These are phyloP conservation scores for Ceratobasidium sp. DNA, from an alignment of 1,284 basidiomycete species.

Conservation along the genomic window DNA sequence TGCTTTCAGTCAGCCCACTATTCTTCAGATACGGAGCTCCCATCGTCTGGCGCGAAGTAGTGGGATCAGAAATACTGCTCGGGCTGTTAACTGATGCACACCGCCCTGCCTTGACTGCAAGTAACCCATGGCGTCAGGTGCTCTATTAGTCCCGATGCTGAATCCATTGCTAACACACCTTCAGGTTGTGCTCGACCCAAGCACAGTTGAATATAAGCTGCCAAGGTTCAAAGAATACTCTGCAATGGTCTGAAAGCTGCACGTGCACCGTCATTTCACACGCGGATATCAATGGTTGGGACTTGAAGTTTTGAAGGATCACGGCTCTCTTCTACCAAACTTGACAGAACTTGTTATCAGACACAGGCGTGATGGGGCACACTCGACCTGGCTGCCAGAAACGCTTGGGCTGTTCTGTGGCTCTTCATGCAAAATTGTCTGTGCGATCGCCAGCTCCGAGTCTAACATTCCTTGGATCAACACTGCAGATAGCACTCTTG, in stretches of 20 bases:
- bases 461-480: not conserved
- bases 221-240: not conserved
- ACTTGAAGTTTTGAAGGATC: not conserved
- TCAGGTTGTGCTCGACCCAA: too few species aligned
- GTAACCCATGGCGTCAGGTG: not conserved
- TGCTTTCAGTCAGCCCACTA: not conserved
- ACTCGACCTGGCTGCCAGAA: not conserved
- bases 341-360: not conserved
- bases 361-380: not conserved
- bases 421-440: not conserved
- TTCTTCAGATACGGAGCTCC: not conserved
- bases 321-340: not conserved
- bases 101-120: not conserved
- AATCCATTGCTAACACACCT: not conserved
- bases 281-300: not conserved
- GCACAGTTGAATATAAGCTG: not conserved
- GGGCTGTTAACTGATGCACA: not conserved
- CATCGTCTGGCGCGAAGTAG: not conserved
- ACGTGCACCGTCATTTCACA: not conserved
- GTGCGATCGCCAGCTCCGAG: not conserved
- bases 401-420: not conserved
- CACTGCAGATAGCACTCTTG: not conserved
- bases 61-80: not conserved
- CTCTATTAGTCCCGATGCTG: not conserved
- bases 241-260: not conserved